Percentiles rank a stretch among this genome's conserved stretches.
Evolutionary conservation across 1,139 yeast species (phyloP).

Genomic region (Pichia kudriavzevii): DNA sequence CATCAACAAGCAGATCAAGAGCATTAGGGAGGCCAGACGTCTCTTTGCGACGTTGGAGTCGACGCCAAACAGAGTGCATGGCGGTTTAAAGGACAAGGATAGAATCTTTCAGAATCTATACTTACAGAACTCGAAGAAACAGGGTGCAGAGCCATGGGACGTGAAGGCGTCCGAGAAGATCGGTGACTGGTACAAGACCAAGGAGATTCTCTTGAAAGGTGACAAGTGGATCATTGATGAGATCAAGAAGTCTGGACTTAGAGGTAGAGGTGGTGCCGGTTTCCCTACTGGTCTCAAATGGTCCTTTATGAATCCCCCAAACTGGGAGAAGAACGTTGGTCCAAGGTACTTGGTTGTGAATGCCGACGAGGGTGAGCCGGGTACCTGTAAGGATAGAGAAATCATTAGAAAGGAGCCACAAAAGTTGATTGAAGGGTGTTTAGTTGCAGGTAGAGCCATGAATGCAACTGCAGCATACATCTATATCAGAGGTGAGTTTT

Average conservation of each 20-base stretch:
- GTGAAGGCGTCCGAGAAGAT: slow-evolving; percentile 64
- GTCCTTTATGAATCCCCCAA: slow-evolving; percentile 93
- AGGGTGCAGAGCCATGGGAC: slow-evolving; percentile 62
- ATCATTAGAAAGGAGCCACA: slow-evolving; percentile 87
- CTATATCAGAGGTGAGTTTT: slow-evolving; percentile 83
- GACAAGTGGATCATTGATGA: slow-evolving; percentile 85
- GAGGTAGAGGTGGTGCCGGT: slow-evolving; percentile 94
- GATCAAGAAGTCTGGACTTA: slow-evolving; percentile 73
- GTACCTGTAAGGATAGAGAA: slow-evolving; percentile 87
- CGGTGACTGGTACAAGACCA: slow-evolving; percentile 91
- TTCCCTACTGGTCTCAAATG: slow-evolving; percentile 86
- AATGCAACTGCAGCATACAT: slow-evolving; percentile 89
- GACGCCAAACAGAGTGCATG: slow-evolving; percentile 53
- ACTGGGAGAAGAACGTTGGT: slow-evolving; percentile 83
- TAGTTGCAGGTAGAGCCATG: slow-evolving; percentile 84
- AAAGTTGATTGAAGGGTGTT: slow-evolving; percentile 81
- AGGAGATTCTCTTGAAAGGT: slow-evolving; percentile 74
- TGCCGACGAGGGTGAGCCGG: slow-evolving; percentile 94
- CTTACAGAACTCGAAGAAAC: slow-evolving; percentile 25
- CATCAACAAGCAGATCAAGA: no score
- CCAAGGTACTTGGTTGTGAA: slow-evolving; percentile 82
- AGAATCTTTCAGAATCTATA: slow-evolving; percentile 81
- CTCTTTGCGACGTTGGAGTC: slow-evolving; percentile 25
- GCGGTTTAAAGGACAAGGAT: slow-evolving; percentile 74
- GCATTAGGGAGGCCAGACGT: slow-evolving; percentile 14